These are phyloP conservation scores for Canariomyces notabilis DNA, from an alignment of 2,329 filamentous ascomycete genomes.

Conservation along the genomic window DNA sequence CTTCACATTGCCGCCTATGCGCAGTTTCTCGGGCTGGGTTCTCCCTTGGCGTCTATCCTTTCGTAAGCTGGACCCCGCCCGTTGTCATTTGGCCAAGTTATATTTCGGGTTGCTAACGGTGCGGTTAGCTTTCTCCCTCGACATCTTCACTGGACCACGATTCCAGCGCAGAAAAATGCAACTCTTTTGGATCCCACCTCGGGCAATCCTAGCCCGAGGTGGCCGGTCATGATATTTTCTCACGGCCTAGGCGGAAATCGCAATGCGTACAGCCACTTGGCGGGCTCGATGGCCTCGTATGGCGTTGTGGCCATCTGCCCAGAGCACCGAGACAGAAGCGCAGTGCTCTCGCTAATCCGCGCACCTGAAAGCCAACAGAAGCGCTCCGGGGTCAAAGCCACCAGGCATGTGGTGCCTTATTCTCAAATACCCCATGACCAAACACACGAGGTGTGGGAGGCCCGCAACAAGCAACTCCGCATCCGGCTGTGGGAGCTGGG, in stretches of 20 bases:
- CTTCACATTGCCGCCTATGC: slow-evolving; percentile 71
- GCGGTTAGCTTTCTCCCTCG: slow-evolving; percentile 58
- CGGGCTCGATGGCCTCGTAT: slow-evolving; percentile 72
- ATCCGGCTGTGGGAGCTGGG: slow-evolving; percentile 77
- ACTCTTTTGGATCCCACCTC: slow-evolving; percentile 49
- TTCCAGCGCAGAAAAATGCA: slow-evolving; percentile 69
- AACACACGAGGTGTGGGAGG: slow-evolving; percentile 59
- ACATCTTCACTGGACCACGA: slow-evolving; percentile 66
- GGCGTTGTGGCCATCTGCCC: slow-evolving; percentile 76
- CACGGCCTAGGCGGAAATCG: slow-evolving; percentile 77
- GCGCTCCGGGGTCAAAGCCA: slow-evolving; percentile 31
- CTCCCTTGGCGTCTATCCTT: slow-evolving; percentile 52
- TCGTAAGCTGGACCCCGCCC: slow-evolving; percentile 43
- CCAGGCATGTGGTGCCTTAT: slow-evolving; percentile 42
- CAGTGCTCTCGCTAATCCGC: slow-evolving; percentile 68
- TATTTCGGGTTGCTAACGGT: neutral
- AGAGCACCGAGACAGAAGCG: slow-evolving; percentile 78
- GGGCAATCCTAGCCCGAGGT: slow-evolving; percentile 42
- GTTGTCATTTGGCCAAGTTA: no score
- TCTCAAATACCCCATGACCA: slow-evolving; percentile 56
- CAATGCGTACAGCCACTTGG: slow-evolving; percentile 81
- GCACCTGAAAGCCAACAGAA: slow-evolving; percentile 46
- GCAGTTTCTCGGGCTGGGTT: slow-evolving; percentile 65
- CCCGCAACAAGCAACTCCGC: slow-evolving; percentile 65
- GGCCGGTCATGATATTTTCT: slow-evolving; percentile 81